Evolutionary conservation across 2,329 filamentous ascomycete genomes (phyloP), one percentile per base, ranked within the genome.

Genomic region (Spiromastix sp.): DNA sequence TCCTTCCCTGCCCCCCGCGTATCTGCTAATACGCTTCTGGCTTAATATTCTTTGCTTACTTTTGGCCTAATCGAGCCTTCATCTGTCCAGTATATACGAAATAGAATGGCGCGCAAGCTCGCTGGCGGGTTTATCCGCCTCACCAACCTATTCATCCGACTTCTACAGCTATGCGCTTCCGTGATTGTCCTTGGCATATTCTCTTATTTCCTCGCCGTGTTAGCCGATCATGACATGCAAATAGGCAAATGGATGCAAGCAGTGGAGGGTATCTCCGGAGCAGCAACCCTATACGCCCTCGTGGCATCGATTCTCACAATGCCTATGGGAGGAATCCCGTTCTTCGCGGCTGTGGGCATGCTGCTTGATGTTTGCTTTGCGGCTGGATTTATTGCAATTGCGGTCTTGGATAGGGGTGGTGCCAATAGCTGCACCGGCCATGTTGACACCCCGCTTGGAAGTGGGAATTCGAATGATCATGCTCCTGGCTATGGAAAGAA

Each of bases 171-270:
- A 59, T 68, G 74, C 54, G 83, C 77, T 56, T 70, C 80, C 6
- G 76, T 71, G 40, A 70, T 93, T 46, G 72, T 89, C 42, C 72
- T 95, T 42, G 81, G 73, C 46, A 73, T 91, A 51, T 87, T 81
- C 68, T 79, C 78, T 32, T 94, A 93, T 69, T 93, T 86, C 69
- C 74, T 95, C 32, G 76, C 81, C 6, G 72, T 81, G 6, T 72
- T 87, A 10, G 57, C 72, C 42, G 74, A 79, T 50, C 75, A 85
- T 60, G 50, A 77, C 46, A 57, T 79, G 10, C 38, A 51, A 39
- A 86, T 87, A 45, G 66, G 71, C 12, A 74, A 60, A 46, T 79
- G 73, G 63, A 63, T 80, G 40, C 77, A 79, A 37, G 84, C 83
- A 18, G 82, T 91, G 37, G 78, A 79, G 51, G 85, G 84, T 43